phyloP scores from a whole-genome alignment of 2,329 filamentous ascomycete genomes.

The Colletotrichum kahawae region DNA sequence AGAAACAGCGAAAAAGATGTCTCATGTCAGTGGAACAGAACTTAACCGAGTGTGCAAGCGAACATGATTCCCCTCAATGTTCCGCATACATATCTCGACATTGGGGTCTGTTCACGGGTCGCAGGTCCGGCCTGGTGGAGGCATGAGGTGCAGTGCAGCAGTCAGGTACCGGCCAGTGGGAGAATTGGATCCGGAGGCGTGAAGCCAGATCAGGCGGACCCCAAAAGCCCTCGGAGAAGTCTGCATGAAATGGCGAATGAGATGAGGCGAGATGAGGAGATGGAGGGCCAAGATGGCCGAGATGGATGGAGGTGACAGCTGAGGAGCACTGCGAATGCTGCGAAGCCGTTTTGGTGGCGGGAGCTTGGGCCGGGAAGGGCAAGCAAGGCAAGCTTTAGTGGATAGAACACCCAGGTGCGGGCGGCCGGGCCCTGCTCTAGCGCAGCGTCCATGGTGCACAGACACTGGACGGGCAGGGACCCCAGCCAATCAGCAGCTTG shows the following conservation, averaged over 20 bases:
- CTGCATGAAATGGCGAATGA: background rate
- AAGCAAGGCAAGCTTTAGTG: background rate
- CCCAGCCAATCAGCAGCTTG: conserved; percentile 25
- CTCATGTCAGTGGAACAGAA: background rate
- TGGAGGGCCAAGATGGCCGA: background rate
- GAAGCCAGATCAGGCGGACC: background rate
- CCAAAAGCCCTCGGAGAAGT: background rate
- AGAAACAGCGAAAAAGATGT: background rate
- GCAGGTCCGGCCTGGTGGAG: background rate
- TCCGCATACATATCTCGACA: background rate
- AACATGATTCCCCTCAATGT: background rate
- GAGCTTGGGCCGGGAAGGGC: conserved; percentile 4
- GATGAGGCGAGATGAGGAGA: background rate
- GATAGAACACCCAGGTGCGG: background rate
- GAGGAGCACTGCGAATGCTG: background rate
- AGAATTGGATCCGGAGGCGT: background rate
- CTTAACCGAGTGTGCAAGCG: background rate
- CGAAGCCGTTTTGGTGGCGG: background rate
- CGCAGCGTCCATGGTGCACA: background rate
- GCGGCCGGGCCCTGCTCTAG: background rate
- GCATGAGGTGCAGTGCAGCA: background rate
- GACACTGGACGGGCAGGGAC: background rate
- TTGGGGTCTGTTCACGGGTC: background rate
- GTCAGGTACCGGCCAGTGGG: conserved; percentile 8
- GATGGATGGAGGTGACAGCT: background rate